These are phyloP conservation scores for Colletotrichum costaricense DNA, from an alignment of 2,329 filamentous ascomycete species.

Conservation along the genomic window DNA sequence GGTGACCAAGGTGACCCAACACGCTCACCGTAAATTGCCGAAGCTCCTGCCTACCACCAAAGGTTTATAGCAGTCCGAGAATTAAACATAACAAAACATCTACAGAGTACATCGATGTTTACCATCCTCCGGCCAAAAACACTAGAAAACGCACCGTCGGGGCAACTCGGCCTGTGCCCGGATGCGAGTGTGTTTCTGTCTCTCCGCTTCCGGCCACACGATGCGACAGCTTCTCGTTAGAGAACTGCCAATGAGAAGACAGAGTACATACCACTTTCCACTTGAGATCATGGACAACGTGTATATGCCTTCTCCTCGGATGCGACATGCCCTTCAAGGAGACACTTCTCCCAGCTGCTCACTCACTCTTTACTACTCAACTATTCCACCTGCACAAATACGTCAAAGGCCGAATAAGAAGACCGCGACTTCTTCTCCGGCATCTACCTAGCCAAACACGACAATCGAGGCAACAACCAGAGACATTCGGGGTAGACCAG, in stretches of 20 bases:
- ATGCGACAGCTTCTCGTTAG: slow-evolving; percentile 1
- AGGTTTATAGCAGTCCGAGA: background rate
- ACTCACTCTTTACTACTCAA: background rate
- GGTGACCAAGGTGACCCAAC: slow-evolving; percentile 23
- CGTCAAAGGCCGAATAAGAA: background rate
- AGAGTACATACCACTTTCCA: background rate
- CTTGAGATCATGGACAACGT: background rate
- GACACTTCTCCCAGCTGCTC: background rate
- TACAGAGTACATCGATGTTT: background rate
- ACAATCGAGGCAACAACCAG: background rate
- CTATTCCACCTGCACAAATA: background rate
- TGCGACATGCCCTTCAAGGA: background rate
- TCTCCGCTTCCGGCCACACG: slow-evolving; percentile 6
- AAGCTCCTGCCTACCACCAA: background rate
- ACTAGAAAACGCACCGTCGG: background rate
- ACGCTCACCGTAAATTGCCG: slow-evolving; percentile 7
- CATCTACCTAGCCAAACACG: background rate
- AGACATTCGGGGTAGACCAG: background rate
- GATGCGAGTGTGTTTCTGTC: background rate
- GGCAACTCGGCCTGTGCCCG: background rate
- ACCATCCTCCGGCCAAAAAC: background rate
- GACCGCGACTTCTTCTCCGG: background rate
- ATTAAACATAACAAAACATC: background rate
- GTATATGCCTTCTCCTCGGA: background rate
- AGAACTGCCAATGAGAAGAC: background rate